A percentile compares a stretch with the other conserved stretches of the same genome.
Evolutionary conservation across 2,329 filamentous ascomycete species (phyloP).

Genomic region (Penicillium sp.): DNA sequence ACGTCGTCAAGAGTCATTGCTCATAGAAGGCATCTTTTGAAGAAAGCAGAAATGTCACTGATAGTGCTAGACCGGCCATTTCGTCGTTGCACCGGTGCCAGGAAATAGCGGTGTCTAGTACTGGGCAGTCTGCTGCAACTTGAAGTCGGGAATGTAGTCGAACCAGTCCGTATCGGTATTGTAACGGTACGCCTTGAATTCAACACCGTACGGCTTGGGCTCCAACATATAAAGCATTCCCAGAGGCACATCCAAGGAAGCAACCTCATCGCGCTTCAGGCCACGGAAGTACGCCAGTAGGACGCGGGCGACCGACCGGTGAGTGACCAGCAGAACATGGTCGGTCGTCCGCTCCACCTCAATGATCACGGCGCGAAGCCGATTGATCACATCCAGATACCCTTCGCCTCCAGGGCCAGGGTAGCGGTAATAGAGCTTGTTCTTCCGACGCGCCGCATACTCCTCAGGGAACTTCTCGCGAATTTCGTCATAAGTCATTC

Average conservation of each 20-base stretch:
- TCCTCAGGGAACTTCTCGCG: constrained; percentile 68
- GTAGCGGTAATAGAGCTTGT: constrained; percentile 95
- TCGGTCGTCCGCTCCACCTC: constrained; percentile 96
- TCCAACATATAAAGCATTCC: constrained; percentile 92
- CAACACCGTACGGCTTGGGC: constrained; percentile 93
- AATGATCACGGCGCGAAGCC: constrained; percentile 86
- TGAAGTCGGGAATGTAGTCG: constrained; percentile 74
- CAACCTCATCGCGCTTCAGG: constrained; percentile 78
- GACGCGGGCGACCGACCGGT: constrained; percentile 84
- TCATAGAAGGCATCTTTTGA: too few relatives aligned
- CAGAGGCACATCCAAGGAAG: constrained; percentile 84
- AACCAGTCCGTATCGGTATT: constrained; percentile 71
- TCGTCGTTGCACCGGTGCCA: too few relatives aligned
- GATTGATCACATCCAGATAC: constrained; percentile 93
- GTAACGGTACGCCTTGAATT: constrained; percentile 92
- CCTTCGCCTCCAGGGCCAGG: constrained; percentile 94
- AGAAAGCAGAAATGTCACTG: too few relatives aligned
- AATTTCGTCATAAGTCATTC: constrained; percentile 89
- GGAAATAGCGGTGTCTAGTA: too few relatives aligned
- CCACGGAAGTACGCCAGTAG: constrained; percentile 95
- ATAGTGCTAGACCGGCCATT: background rate
- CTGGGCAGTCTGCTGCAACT: constrained; percentile 47
- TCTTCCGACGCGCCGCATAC: constrained; percentile 64
- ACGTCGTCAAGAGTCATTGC: too few relatives aligned
- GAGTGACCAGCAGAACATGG: constrained; percentile 82